These are phyloP conservation scores for Acanthamoeba divionensis DNA, from an alignment of 208 protist genomes.

Conservation along the genomic window DNA sequence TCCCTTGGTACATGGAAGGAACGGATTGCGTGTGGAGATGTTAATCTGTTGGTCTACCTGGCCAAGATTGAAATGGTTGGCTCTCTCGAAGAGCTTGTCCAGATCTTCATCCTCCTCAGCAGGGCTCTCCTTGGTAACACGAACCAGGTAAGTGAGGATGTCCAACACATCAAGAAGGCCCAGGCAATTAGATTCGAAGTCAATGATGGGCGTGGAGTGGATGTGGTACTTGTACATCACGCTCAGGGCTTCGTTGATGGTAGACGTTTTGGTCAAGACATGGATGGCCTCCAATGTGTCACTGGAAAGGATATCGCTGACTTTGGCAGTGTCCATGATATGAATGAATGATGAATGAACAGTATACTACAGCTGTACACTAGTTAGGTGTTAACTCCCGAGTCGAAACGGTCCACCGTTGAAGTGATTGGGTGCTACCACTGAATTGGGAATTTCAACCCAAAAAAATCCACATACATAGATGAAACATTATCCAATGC, in stretches of 20 bases:
- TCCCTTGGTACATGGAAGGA: conserved; percentile 21
- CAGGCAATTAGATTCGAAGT: background rate
- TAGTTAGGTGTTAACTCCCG: too few relatives aligned
- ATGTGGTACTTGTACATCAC: conserved; percentile 29
- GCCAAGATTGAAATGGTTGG: background rate
- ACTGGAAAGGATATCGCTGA: background rate
- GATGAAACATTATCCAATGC: too few relatives aligned
- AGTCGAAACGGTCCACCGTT: too few relatives aligned
- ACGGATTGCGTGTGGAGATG: background rate
- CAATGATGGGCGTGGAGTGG: background rate
- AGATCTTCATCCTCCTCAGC: background rate
- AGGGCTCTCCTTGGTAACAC: background rate
- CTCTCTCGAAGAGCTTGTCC: background rate
- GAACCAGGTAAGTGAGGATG: conserved; percentile 12
- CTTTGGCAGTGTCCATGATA: background rate
- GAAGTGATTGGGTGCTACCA: too few relatives aligned
- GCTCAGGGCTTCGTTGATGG: background rate
- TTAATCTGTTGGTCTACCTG: background rate
- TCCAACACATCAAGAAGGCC: conserved; percentile 15
- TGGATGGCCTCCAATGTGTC: background rate
- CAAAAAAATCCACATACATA: too few relatives aligned
- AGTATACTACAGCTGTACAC: too few relatives aligned
- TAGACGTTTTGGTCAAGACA: background rate
- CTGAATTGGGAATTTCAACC: too few relatives aligned
- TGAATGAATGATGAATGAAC: background rate